Evolutionary conservation across 2,329 filamentous ascomycete genomes (phyloP).

Genomic region (Huntiella abstrusa): DNA sequence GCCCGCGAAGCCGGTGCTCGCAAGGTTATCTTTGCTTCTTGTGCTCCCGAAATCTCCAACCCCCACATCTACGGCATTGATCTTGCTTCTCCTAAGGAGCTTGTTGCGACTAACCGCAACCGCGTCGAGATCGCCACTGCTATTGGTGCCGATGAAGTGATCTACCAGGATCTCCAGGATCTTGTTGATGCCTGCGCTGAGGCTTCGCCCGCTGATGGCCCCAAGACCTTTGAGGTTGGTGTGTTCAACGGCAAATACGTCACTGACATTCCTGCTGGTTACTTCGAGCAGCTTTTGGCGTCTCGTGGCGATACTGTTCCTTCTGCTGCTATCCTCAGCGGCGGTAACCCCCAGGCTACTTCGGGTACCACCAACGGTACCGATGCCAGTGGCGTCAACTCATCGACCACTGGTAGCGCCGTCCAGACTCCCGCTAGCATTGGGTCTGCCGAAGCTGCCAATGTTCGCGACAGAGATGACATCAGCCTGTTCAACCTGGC

Average conservation of each 20-base stretch:
- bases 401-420: background rate
- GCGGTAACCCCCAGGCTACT: conserved; percentile 2
- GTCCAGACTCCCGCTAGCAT: conserved; percentile 5
- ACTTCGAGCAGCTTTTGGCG: conserved; percentile 63
- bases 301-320: conserved; percentile 40
- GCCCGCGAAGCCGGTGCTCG: conserved; percentile 65
- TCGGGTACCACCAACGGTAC: conserved; percentile 2
- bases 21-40: conserved; percentile 68
- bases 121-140: conserved; percentile 23
- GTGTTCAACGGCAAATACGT: conserved; percentile 82
- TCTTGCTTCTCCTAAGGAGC: conserved; percentile 23
- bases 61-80: conserved; percentile 53
- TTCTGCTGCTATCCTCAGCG: background rate
- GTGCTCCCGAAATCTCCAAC: conserved; percentile 64
- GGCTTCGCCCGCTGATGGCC: conserved; percentile 33
- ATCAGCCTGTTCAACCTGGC: conserved; percentile 11
- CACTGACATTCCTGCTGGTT: conserved; percentile 58
- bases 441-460: conserved; percentile 3
- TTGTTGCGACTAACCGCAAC: conserved; percentile 24
- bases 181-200: conserved; percentile 64
- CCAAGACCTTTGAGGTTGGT: conserved; percentile 64
- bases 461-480: conserved; percentile 9
- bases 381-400: conserved; percentile 2
- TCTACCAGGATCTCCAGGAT: conserved; percentile 44
- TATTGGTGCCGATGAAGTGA: conserved; percentile 35